Evolutionary conservation across 2,329 filamentous ascomycete species (phyloP), one percentile per base, ranked within the genome.

Genomic region (Blumeria hordei): DNA sequence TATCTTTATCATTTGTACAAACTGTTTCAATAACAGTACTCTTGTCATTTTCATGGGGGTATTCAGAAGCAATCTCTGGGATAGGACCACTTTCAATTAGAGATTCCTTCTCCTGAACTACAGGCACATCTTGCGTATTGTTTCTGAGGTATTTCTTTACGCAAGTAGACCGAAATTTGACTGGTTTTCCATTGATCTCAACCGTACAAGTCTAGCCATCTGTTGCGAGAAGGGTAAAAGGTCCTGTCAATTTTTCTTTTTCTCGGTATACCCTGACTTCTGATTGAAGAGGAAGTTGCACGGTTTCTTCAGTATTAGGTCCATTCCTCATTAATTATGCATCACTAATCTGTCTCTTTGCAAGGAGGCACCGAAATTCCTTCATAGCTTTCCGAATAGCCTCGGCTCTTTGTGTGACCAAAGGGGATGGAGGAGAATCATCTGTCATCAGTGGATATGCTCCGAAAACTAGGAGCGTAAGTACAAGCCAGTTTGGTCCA

Each of bases 321-420:
- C 55, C 37, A 43, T 58, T 58, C 1, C 44, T 11, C 8, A 33
- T 51, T 49, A 35, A 34, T 0, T 57, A n/a, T n/a, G n/a, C n/a
- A n/a, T n/a, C n/a, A n/a, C n/a, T n/a, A n/a, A n/a, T n/a, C n/a
- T n/a, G n/a, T n/a, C 49, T 9, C n/a, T 51, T 12, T 16, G 49
- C 47, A 9, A 21, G 52, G 9, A 55, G 16, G 6, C 52, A 57
- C 11, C 34, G 3, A 33, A 55, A 36, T 47, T 58, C 53, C 3
- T 35, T 47, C 39, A 56, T 57, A 14, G 55, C 57, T 36, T 58
- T 58, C 14, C 49, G 45, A 12, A 56, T 32, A n/a, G 55, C 51
- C 9, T 21, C n/a, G 33, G 56, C 45, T 39, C 54, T 10, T 39
- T 49, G 28, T 16, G 8, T 35, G 16, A 53, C 18, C 2, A 52